Evolutionary conservation across 805 yeast species (phyloP).

Genomic region (Wickerhamomyces subpelliculosus): DNA sequence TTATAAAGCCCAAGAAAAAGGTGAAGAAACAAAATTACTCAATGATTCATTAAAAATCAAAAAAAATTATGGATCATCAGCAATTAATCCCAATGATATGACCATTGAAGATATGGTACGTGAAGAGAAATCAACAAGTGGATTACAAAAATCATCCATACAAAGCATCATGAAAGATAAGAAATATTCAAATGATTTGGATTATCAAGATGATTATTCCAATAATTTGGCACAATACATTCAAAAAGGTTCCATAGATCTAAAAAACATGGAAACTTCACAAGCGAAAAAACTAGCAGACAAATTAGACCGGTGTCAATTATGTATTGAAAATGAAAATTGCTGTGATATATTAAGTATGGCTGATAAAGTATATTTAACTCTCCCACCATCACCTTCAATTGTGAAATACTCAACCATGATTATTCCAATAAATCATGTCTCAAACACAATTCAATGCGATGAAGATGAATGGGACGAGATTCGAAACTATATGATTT

Average conservation of each 20-base stretch:
- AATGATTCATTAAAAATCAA: constrained; percentile 3
- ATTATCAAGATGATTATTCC: constrained; percentile 37
- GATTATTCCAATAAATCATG: constrained; percentile 37
- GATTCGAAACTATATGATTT: constrained; percentile 33
- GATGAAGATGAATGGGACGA: constrained; percentile 39
- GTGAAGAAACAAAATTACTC: constrained; percentile 1
- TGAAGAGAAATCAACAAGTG: constrained; percentile 23
- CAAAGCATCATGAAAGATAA: constrained; percentile 30
- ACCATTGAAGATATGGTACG: constrained; percentile 29
- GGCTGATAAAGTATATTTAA: constrained; percentile 30
- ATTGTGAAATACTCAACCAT: constrained; percentile 26
- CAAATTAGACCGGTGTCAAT: constrained; percentile 28
- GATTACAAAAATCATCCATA: constrained; percentile 20
- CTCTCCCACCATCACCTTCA: constrained; percentile 34
- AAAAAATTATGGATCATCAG: constrained; percentile 1
- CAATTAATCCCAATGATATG: constrained; percentile 25
- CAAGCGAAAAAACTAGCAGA: constrained; percentile 22
- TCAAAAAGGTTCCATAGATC: constrained; percentile 22
- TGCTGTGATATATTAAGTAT: constrained; percentile 27
- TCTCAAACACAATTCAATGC: constrained; percentile 31
- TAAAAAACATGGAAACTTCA: constrained; percentile 21
- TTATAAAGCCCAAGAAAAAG: constrained; percentile 1
- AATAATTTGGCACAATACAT: constrained; percentile 27
- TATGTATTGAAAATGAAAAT: constrained; percentile 27
- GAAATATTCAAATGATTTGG: constrained; percentile 31